A percentile compares a stretch with the other conserved stretches of the same genome.
Conservation (phyloP, 2,329 filamentous ascomycete species). For the Aspergillus pseudoterreus region DNA sequence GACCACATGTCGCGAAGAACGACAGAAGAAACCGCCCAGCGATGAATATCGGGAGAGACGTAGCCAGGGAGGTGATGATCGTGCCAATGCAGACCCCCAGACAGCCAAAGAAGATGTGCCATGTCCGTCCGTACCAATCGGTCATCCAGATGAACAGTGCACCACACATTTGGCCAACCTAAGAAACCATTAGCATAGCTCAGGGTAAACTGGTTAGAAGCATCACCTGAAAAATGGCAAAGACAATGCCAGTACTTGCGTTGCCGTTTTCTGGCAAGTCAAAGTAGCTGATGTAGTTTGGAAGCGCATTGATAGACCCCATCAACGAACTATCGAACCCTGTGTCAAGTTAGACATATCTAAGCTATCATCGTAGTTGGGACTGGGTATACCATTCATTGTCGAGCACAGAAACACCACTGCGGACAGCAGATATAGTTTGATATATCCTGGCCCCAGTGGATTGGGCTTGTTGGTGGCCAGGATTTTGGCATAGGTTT, state of each 20-base stretch:
- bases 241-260: constrained; percentile 10
- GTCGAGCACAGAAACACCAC: constrained; percentile 11
- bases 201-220: not conserved
- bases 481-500: constrained; percentile 3
- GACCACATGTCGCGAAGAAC: constrained; percentile 9
- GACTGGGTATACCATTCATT: constrained; percentile 7
- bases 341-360: not conserved
- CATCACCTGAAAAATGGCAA: constrained; percentile 12
- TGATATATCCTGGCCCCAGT: constrained; percentile 6
- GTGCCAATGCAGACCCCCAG: constrained; percentile 10
- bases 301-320: constrained; percentile 11
- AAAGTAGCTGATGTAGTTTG: constrained; percentile 7
- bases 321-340: constrained; percentile 11
- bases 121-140: constrained; percentile 8
- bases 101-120: constrained; percentile 9
- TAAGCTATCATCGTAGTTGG: not conserved
- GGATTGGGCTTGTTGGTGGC: constrained; percentile 7
- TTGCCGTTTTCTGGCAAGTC: constrained; percentile 6
- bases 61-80: constrained; percentile 3
- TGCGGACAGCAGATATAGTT: constrained; percentile 8
- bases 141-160: constrained; percentile 11
- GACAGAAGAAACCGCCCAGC: constrained; percentile 7
- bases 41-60: constrained; percentile 4
- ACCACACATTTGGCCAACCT: constrained; percentile 10
- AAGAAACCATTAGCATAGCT: not conserved